Base-by-base conservation (phyloP, 106 monocot genomes). In the Narthecium ossifragum region DNA sequence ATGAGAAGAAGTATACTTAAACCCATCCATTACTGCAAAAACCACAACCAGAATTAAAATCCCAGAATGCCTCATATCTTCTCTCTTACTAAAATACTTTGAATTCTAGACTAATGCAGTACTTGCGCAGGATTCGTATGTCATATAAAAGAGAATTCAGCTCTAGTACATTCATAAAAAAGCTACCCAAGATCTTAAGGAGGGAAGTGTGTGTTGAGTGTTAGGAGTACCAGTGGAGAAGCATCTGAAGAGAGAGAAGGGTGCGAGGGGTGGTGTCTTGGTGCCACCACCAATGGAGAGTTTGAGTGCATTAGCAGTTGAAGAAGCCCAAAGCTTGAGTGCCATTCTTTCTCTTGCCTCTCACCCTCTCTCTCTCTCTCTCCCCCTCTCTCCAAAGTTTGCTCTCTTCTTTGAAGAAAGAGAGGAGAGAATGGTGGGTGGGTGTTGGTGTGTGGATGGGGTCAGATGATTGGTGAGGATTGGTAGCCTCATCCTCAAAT, bases 291-390 rank as follows among this genome's bases (percentile, higher is more conserved):
- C n/a, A n/a, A n/a, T 55, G 31, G 79, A 85, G 59, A 88, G 25
- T 40, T 63, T 75, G 51, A 93, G 88, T 9, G 84, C 92, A 77
- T 85, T 88, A 64, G 92, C 84, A 29, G 88, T 72, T 51, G 92
- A 93, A 71, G 88, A 88, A 81, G 88, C 88, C 92, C 92, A 93
- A 47, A 93, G 76, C 70, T 74, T 78, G 28, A 85, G 61, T 34
- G 92, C 88, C 92, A 93, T 92, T 47, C 1, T 55, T 23, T 31
- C 37, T n/a, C n/a, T n/a, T n/a, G n/a, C n/a, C n/a, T n/a, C n/a
- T n/a, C n/a, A n/a, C n/a, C n/a, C 6, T 51, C 34, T 27, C 31
- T 10, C 47, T 25, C 15, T 32, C 55, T 31, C 65, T n/a, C n/a
- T n/a, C n/a, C n/a, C n/a, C n/a, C n/a, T n/a, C n/a, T n/a, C n/a